Base-by-base conservation (phyloP, 345 rosid species). In the Iberis pinnata region DNA sequence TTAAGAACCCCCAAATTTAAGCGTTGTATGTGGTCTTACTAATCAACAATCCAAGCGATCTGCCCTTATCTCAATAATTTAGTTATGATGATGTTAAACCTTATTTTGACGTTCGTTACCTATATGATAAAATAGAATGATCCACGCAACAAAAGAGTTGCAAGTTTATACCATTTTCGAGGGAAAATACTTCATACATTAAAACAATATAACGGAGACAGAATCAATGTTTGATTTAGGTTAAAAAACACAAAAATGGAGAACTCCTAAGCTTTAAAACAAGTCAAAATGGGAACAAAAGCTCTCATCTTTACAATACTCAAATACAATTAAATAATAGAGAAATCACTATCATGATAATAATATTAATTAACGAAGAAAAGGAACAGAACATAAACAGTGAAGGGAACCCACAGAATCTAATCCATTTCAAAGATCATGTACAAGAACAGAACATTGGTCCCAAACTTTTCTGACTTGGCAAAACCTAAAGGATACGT, bases 291-390 rank as follows among this genome's bases (percentile, higher is more conserved):
- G 67, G 67, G 67, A 45, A 54, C 55, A 54, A 53, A 63, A 54
- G 61, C 67, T 54, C 54, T 63, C 61, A 63, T 35, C 54, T 63
- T 54, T 54, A 63, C 69, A 64, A 64, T 13, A 64, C 19, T 43
- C 61, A 56, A n/a, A n/a, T 56, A 31, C 61, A 64, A 64, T 32
- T 18, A 61, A 57, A 44, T 44, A 44, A 65, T 57, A 33, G 63
- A 42, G 50, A 9, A 56, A 64, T 49, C 45, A 33, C 18, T 17
- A 27, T 24, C 57, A 42, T n/a, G 22, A 40, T 16, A 31, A 44
- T 12, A 38, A 63, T 19, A 45, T 25, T 37, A 18, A 39, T 47
- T 37, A 18, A 39, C 38, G 61, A 63, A 15, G 56, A 47, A 9
- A 44, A 48, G 14, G 39, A 42, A 32, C n/a, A 32, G n/a, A n/a